These are phyloP conservation scores for Globisporangium echinulatum DNA, from an alignment of 352 stramenopile species.

Conservation along the genomic window DNA sequence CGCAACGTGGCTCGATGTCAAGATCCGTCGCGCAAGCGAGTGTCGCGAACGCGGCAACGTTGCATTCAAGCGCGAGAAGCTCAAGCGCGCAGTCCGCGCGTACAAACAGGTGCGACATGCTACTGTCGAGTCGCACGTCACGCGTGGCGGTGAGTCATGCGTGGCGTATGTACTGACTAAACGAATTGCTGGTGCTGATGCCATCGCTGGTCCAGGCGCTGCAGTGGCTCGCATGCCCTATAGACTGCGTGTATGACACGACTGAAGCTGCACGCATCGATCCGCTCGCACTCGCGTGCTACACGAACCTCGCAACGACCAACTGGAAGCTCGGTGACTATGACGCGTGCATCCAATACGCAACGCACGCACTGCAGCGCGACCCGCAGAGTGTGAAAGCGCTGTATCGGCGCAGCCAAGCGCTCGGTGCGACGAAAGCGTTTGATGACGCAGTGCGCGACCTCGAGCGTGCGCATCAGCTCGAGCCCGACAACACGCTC, in stretches of 20 bases:
- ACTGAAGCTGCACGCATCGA: conserved; percentile 28
- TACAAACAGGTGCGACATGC: conserved; percentile 29
- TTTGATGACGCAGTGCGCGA: conserved; percentile 53
- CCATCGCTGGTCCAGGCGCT: conserved; percentile 21
- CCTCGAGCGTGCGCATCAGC: conserved; percentile 24
- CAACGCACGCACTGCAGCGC: conserved; percentile 33
- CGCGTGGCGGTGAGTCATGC: no score
- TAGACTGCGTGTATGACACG: conserved; percentile 26
- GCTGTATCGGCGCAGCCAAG: conserved; percentile 60
- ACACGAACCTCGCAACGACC: conserved; percentile 58
- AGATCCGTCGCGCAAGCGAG: conserved; percentile 31
- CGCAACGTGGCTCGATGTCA: conserved; percentile 39
- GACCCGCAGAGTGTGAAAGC: conserved; percentile 53
- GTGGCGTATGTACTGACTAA: no score
- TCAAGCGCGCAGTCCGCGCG: conserved; percentile 23
- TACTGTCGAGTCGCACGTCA: background rate
- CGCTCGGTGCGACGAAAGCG: conserved; percentile 41
- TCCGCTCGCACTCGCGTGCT: conserved; percentile 35
- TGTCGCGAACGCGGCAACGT: conserved; percentile 52
- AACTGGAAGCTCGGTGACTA: conserved; percentile 39
- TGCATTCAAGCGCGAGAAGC: conserved; percentile 35
- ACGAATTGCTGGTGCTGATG: no score
- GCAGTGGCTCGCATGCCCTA: conserved; percentile 46
- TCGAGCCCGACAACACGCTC: conserved; percentile 41
- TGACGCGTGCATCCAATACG: conserved; percentile 42